Evolutionary conservation across 768 basidiomycete genomes (phyloP).

Genomic region (Mycena sanguinolenta): DNA sequence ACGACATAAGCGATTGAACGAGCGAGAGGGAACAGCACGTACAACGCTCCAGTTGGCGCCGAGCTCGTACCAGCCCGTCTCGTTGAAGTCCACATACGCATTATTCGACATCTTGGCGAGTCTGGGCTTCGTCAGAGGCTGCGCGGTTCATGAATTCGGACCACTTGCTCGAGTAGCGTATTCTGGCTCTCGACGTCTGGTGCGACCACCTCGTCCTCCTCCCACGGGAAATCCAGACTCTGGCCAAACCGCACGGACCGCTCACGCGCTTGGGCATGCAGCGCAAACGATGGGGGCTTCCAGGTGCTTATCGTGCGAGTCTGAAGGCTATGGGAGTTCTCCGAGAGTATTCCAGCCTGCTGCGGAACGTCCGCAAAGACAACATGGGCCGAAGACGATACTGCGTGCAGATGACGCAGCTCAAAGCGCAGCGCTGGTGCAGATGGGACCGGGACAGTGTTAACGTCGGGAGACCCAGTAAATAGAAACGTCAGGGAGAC

Average conservation of each 20-base stretch:
- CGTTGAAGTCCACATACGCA: conserved; percentile 79
- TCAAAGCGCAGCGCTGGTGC: conserved; percentile 57
- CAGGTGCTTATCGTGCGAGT: conserved; percentile 55
- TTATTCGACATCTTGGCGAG: conserved; percentile 97
- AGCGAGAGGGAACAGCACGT: conserved; percentile 34
- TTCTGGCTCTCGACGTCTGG: conserved; percentile 85
- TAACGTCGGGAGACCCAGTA: conserved; percentile 18
- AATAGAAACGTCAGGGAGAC: conserved; percentile 54
- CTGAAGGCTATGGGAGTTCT: conserved; percentile 51
- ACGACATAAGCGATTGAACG: not conserved
- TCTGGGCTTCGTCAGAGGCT: conserved; percentile 19
- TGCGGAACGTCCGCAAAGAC: conserved; percentile 66
- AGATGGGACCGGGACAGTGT: conserved; percentile 22
- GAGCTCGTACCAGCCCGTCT: conserved; percentile 84
- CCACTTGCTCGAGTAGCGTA: conserved; percentile 69
- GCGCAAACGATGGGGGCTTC: conserved; percentile 63
- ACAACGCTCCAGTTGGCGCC: conserved; percentile 73
- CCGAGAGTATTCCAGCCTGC: conserved; percentile 23
- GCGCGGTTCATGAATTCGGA: not conserved
- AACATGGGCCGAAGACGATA: conserved; percentile 62
- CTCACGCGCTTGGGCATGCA: conserved; percentile 56
- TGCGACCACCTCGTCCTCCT: conserved; percentile 76
- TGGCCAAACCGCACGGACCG: conserved; percentile 63
- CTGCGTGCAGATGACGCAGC: conserved; percentile 73
- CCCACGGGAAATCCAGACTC: conserved; percentile 68